Conservation (phyloP, 2,329 filamentous ascomycete species). For the Fusarium sp. region DNA sequence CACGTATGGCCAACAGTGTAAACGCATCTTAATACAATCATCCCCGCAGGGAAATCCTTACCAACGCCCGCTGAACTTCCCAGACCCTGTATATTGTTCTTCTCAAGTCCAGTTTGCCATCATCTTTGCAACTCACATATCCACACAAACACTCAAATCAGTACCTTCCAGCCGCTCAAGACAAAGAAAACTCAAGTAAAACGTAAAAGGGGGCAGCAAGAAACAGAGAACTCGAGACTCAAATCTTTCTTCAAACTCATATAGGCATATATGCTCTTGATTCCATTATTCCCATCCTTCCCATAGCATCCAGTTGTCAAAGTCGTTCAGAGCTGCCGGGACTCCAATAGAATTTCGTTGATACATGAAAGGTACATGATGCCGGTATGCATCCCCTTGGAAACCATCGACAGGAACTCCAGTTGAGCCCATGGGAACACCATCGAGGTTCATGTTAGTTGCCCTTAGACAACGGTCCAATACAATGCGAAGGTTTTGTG, state of each 20-base stretch:
- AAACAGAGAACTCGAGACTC: background rate
- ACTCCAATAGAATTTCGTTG: constrained; percentile 41
- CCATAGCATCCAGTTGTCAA: constrained; percentile 51
- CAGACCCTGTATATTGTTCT: constrained; percentile 9
- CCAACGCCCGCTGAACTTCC: constrained; percentile 38
- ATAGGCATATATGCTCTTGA: background rate
- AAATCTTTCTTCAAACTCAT: background rate
- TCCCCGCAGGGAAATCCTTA: constrained; percentile 2
- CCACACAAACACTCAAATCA: constrained; percentile 18
- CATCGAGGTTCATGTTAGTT: constrained; percentile 54
- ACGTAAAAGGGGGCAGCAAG: background rate
- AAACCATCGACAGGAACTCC: constrained; percentile 24
- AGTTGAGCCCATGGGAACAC: constrained; percentile 28
- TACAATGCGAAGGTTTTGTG: constrained; percentile 51
- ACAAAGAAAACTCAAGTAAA: constrained; percentile 12
- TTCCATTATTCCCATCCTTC: constrained; percentile 49
- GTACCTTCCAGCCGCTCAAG: background rate
- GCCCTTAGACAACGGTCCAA: constrained; percentile 56
- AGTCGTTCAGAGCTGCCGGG: constrained; percentile 39
- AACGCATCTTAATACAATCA: constrained; percentile 18
- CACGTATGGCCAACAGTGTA: constrained; percentile 6
- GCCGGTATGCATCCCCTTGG: constrained; percentile 41
- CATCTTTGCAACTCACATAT: constrained; percentile 24
- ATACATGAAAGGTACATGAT: constrained; percentile 44
- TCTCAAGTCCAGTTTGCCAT: constrained; percentile 11